Evolutionary conservation across 352 stramenopile species (phyloP).

Genomic region (Phytopythium vexans): DNA sequence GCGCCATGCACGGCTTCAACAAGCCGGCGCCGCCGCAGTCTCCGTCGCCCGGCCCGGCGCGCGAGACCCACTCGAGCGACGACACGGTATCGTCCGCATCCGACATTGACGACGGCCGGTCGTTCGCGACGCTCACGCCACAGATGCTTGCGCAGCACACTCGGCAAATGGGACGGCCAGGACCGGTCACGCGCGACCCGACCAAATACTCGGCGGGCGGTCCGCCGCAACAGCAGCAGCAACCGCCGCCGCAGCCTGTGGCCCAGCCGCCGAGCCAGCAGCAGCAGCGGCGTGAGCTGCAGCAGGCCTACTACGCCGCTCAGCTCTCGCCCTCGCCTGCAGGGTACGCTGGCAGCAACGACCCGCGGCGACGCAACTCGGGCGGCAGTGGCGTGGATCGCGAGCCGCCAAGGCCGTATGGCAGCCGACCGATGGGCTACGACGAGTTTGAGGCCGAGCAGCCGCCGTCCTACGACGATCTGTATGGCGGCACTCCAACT

Average conservation of each 20-base stretch:
- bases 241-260: conserved; percentile 1
- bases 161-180: conserved; percentile 38
- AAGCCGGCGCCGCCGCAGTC: conserved; percentile 10
- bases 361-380: neutral
- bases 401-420: neutral
- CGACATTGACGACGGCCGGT: conserved; percentile 17
- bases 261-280: neutral
- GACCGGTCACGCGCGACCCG: conserved; percentile 24
- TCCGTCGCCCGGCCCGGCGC: conserved; percentile 8
- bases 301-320: conserved; percentile 1
- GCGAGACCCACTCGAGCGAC: conserved; percentile 15
- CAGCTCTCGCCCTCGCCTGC: too few relatives aligned
- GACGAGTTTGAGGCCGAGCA: conserved; percentile 7
- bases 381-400: neutral
- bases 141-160: conserved; percentile 50
- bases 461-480: conserved; percentile 8
- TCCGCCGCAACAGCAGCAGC: conserved; percentile 5
- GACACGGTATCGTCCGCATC: conserved; percentile 25
- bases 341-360: neutral
- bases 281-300: neutral
- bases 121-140: conserved; percentile 34
- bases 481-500: conserved; percentile 1
- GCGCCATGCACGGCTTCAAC: conserved; percentile 6
- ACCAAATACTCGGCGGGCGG: conserved; percentile 14
- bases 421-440: neutral